These are phyloP conservation scores for Cercospora sp. DNA, from an alignment of 2,329 filamentous ascomycete species.

Conservation along the genomic window DNA sequence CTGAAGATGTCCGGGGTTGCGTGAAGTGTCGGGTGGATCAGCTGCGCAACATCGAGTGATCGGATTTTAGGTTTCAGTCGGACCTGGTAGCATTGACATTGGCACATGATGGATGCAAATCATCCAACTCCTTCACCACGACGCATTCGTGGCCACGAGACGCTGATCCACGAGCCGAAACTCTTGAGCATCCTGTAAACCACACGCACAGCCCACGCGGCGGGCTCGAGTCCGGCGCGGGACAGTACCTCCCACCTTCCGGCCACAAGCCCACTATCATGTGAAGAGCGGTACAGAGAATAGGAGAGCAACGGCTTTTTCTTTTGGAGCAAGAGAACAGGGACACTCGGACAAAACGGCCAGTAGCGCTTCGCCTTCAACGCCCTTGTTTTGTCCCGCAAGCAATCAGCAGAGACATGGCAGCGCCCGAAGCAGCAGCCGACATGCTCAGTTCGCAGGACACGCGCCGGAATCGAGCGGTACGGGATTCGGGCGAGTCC, in stretches of 20 bases:
- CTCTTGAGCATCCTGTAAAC: not conserved
- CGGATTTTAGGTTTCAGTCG: not conserved
- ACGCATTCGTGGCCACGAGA: not conserved
- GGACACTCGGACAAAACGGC: not conserved
- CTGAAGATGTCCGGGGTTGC: not conserved
- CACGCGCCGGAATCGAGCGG: constrained; percentile 15
- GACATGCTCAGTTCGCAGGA: constrained; percentile 12
- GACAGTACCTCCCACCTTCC: constrained; percentile 7
- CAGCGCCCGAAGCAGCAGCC: constrained; percentile 15
- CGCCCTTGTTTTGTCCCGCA: not conserved
- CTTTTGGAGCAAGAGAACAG: not conserved
- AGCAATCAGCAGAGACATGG: constrained; percentile 9
- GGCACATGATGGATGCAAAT: not conserved
- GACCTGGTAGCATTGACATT: not conserved
- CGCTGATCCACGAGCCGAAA: not conserved
- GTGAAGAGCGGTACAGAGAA: constrained; percentile 1
- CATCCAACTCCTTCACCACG: not conserved
- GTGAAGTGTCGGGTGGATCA: not conserved
- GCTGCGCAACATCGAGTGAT: constrained; percentile 4
- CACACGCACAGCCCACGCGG: not conserved
- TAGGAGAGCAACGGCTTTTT: not conserved
- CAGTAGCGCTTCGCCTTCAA: not conserved
- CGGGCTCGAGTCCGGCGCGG: not conserved
- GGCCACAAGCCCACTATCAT: not conserved
- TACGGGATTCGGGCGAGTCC: constrained; percentile 32